Conservation (phyloP, 768 basidiomycete genomes). For the Boletus insuetus region DNA sequence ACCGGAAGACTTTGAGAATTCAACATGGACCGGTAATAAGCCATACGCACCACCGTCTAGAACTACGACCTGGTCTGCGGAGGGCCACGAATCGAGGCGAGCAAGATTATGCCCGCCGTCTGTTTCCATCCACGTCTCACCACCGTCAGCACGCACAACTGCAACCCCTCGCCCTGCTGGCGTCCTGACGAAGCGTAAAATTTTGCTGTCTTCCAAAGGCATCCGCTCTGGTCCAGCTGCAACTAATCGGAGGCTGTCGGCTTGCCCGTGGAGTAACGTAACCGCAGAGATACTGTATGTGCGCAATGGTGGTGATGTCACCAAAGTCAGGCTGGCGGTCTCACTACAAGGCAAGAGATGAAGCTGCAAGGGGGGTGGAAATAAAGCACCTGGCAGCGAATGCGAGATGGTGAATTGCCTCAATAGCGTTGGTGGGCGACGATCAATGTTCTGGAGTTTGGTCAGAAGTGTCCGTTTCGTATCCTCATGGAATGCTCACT, state of each 20-base stretch:
- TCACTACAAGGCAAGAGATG: conserved; percentile 51
- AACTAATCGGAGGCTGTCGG: conserved; percentile 49
- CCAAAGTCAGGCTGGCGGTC: conserved; percentile 47
- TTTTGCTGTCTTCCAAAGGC: conserved; percentile 48
- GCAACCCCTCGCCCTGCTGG: conserved; percentile 77
- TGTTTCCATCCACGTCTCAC: conserved; percentile 62
- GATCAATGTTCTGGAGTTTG: conserved; percentile 73
- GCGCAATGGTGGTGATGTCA: conserved; percentile 65
- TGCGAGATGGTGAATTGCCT: conserved; percentile 74
- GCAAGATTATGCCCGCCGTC: conserved; percentile 47
- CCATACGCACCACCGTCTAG: conserved; percentile 55
- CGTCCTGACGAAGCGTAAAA: conserved; percentile 68
- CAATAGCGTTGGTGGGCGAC: conserved; percentile 80
- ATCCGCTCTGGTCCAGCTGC: conserved; percentile 40
- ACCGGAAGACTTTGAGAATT: conserved; percentile 8
- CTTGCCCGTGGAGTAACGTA: conserved; percentile 58
- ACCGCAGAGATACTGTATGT: conserved; percentile 57
- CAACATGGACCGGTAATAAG: not conserved
- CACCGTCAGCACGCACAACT: conserved; percentile 55
- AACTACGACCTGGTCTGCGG: conserved; percentile 67
- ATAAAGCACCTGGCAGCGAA: conserved; percentile 48
- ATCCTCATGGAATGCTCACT: conserved; percentile 41
- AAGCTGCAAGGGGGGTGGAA: conserved; percentile 48
- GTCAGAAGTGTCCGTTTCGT: conserved; percentile 1
- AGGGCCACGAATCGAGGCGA: conserved; percentile 50